A percentile compares a stretch with the other conserved stretches of the same genome.
Conservation (phyloP, 352 stramenopile genomes). For the Phytophthora palmivora region DNA sequence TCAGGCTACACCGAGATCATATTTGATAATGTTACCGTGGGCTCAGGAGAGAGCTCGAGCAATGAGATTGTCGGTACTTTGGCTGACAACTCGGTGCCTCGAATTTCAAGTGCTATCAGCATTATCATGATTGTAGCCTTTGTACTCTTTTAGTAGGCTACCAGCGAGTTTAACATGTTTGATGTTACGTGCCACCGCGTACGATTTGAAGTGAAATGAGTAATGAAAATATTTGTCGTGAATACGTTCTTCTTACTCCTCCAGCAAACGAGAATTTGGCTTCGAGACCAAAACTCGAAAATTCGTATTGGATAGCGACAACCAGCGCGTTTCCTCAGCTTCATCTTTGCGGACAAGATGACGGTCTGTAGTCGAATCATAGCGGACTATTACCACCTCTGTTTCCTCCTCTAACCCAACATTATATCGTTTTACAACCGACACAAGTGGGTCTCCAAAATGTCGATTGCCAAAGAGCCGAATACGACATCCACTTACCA, state of each 20-base stretch:
- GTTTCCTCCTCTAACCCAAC: constrained; percentile 52
- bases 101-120: neutral
- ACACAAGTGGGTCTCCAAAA: constrained; percentile 48
- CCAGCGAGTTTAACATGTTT: too few relatives aligned
- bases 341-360: constrained; percentile 54
- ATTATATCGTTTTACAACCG: constrained; percentile 44
- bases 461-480: constrained; percentile 51
- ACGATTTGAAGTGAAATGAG: too few relatives aligned
- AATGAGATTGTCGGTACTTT: constrained; percentile 16
- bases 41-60: constrained; percentile 7
- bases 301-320: constrained; percentile 58
- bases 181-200: too few relatives aligned
- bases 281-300: constrained; percentile 49
- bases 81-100: constrained; percentile 1
- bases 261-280: constrained; percentile 38
- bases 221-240: too few relatives aligned
- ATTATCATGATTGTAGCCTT: too few relatives aligned
- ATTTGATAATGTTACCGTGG: constrained; percentile 6
- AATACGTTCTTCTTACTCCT: constrained; percentile 15
- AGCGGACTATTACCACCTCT: constrained; percentile 56
- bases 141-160: too few relatives aligned
- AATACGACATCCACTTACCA: constrained; percentile 55
- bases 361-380: constrained; percentile 50
- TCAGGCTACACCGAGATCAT: constrained; percentile 4
- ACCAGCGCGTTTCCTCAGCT: constrained; percentile 51